Percentiles rank a stretch among this genome's conserved stretches.
Evolutionary conservation across 495 filamentous ascomycete genomes (phyloP).

Genomic region (Pyrenula massariospora): DNA sequence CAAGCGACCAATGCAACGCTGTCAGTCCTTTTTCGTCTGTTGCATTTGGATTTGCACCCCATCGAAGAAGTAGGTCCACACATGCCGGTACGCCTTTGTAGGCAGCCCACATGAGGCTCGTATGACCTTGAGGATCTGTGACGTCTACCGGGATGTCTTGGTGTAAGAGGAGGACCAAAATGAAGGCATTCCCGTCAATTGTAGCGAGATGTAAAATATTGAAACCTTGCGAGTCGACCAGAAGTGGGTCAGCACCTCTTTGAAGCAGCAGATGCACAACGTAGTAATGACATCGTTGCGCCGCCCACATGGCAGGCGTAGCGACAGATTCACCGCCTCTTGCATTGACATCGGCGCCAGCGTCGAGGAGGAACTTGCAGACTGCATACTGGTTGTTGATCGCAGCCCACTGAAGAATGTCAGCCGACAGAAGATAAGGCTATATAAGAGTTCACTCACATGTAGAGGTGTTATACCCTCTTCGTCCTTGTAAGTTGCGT

Average conservation of each 20-base stretch:
- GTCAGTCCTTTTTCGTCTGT: conserved; percentile 86
- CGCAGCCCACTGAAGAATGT: conserved; percentile 73
- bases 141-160: conserved; percentile 90
- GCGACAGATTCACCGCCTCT: conserved; percentile 90
- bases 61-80: conserved; percentile 86
- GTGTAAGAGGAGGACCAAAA: conserved; percentile 78
- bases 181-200: conserved; percentile 90
- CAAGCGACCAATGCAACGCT: conserved; percentile 90
- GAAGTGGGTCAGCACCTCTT: conserved; percentile 77
- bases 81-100: conserved; percentile 90
- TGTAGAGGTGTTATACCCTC: conserved; percentile 93
- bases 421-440: conserved; percentile 3
- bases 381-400: conserved; percentile 97
- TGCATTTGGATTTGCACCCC: conserved; percentile 88
- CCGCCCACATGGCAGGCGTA: conserved; percentile 93
- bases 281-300: conserved; percentile 86
- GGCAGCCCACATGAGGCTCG: conserved; percentile 93
- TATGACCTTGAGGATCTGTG: conserved; percentile 78
- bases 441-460: conserved; percentile 34
- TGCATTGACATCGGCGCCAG: conserved; percentile 83
- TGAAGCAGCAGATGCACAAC: conserved; percentile 70
- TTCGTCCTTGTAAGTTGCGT: conserved; percentile 70
- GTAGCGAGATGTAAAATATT: conserved; percentile 95
- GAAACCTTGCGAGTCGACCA: conserved; percentile 87
- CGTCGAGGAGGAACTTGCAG: conserved; percentile 86